Base-by-base conservation (phyloP, 2,329 filamentous ascomycete genomes). In the Thielaviopsis ethacetica region DNA sequence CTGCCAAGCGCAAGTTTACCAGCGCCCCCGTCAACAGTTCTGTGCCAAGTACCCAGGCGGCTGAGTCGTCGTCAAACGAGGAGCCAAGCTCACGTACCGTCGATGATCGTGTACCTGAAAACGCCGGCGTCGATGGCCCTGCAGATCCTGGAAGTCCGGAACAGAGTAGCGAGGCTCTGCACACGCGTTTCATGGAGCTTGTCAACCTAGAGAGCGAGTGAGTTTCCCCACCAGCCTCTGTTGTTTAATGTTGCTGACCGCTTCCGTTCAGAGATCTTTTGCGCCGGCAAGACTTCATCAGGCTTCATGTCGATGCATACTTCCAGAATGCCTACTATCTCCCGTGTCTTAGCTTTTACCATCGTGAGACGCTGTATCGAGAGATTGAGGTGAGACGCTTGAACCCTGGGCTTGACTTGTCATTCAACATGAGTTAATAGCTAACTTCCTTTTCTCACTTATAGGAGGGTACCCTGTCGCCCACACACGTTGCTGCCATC, bases 291-390 rank as follows among this genome's bases (percentile, higher is more conserved):
- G 66, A 71, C n/a, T 60, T 72, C 41, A 63, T 73, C 15, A 55
- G 69, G 38, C 66, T 65, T 19, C 71, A 74, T 60, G 64, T 72
- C 21, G 68, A 72, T 54, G 69, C 68, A 0, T 74, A 71, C 60
- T 71, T 74, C 59, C 66, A 70, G 26, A 64, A 69, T 44, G 63
- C 72, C 51, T 72, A 70, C 60, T 69, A 67, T 60, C 66, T 72
- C 24, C 72, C 71, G 5, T 71, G 69, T 58, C 66, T 72, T 60
- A 69, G 70, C 12, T 71, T 72, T 58, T 64, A 74, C 5, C 70
- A 73, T 51, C 70, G 67, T 2, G 65, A 64, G 5, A 68, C 65
- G 9, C 67, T 68, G 2, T 71, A 71, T 55, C 65, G 63, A 26
- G 66, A 71, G 30, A 68, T 73, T 17, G 65, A 72, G 58, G 68